These are phyloP conservation scores for Tetrapisispora taiwanensis DNA, from an alignment of 805 yeast genomes.

Conservation along the genomic window DNA sequence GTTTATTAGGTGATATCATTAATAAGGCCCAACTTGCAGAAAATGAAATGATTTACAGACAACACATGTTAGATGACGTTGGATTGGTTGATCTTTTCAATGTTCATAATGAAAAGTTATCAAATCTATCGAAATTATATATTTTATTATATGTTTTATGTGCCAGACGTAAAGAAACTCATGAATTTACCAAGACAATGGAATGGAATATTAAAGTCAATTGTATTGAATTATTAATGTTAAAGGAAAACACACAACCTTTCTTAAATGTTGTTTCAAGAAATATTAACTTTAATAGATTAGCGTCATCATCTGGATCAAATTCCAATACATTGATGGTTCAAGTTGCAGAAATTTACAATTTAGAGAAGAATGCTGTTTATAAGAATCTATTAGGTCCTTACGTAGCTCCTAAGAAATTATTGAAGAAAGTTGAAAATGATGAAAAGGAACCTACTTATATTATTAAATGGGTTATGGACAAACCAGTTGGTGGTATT, in stretches of 20 bases:
- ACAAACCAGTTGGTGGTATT: conserved; percentile 83
- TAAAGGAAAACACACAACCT: conserved; percentile 49
- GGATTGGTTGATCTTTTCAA: conserved; percentile 36
- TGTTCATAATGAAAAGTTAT: conserved; percentile 30
- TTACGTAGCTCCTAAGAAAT: conserved; percentile 15
- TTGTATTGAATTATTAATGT: conserved; percentile 59
- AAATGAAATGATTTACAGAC: conserved; percentile 40
- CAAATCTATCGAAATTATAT: conserved; percentile 34
- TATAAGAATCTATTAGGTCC: conserved; percentile 69
- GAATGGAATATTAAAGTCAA: conserved; percentile 61
- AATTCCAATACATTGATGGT: conserved; percentile 52
- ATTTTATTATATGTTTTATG: conserved; percentile 37
- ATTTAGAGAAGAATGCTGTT: conserved; percentile 43
- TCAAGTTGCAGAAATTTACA: conserved; percentile 57
- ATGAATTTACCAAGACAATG: conserved; percentile 31
- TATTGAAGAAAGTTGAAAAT: not conserved
- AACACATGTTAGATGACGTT: conserved; percentile 40
- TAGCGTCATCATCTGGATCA: conserved; percentile 57
- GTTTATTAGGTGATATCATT: conserved; percentile 40
- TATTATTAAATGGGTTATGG: conserved; percentile 61
- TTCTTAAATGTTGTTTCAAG: conserved; percentile 64
- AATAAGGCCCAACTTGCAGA: conserved; percentile 33
- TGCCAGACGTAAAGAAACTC: conserved; percentile 25
- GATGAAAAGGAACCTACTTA: conserved; percentile 28
- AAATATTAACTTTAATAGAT: conserved; percentile 47